Base-by-base conservation (phyloP, 768 basidiomycete genomes). In the Pleurotus platypus region DNA sequence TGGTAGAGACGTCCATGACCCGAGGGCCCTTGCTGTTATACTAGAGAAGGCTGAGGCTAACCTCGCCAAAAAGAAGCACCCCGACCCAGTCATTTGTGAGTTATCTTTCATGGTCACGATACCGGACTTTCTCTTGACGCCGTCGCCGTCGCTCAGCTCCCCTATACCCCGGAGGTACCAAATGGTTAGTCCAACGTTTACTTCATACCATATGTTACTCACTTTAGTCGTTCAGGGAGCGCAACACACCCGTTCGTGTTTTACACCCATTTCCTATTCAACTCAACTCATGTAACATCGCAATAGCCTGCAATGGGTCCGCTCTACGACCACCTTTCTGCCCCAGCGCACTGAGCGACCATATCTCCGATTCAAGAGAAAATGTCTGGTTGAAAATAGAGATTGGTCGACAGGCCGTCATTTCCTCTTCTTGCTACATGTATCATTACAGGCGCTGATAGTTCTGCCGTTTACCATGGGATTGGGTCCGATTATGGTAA, bases 11-110 rank as follows among this genome's bases (percentile, higher is more conserved):
- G 85, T 96, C 56, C 83, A 84, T 56, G 91, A 96, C 64, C 94
- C 94, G 12, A 81, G 94, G 60, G 86, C 87, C 18, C 74, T 97
- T 53, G 88, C 89, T 8, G 65, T 72, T n/a, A 81, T 96, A 55
- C 70, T 97, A 18, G 83, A 87, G 66, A 82, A 86, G 64, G 92
- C 92, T 2, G 94, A 96, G 72, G 87, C 83, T 2, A 71, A 81
- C 7, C 75, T 95, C 16, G 88, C 85, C 2, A 71, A 70, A 27
- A 81, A 71, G 65, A 76, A 75, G 56, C 96, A 98, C 69, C 95
- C 94, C 20, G 96, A 98, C 72, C 95, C 96, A 40, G 94, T 94
- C 71, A 88, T 90, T 69, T 73, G 95, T 98, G 71, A 75, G 94
- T 86, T 53, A 24, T 20, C 13, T 15, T 53, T 39, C 56, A 9